Base-by-base conservation (phyloP, 2,329 filamentous ascomycete genomes). In the Claviceps fusiformis region DNA sequence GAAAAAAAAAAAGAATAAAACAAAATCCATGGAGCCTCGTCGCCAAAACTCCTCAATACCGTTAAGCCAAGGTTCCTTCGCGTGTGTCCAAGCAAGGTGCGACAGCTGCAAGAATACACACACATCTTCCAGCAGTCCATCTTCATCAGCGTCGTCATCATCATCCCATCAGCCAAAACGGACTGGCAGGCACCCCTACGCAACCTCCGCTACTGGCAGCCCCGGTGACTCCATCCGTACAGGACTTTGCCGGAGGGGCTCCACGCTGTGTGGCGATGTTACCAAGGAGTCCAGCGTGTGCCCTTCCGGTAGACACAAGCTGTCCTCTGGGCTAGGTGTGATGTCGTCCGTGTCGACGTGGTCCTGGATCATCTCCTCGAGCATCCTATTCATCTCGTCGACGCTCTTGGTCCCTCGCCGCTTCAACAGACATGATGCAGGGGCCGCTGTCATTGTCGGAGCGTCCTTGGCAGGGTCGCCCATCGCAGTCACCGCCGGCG, bases 311-410 rank as follows among this genome's bases (percentile, higher is more conserved):
- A 86, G 66, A 51, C 82, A 79, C 52, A 89, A 78, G 63, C 83
- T 89, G 45, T 85, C 86, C 57, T 84, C 76, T 53, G 73, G 72
- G 53, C 83, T 78, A 63, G 86, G 82, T 35, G 88, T 75, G 27
- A 89, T 72, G 54, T 88, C 82, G 27, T 87, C 88, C 53, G 77
- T 82, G 62, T 93, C 87, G 54, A 95, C 86, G 56, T 87, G 83
- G 65, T 92, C 87, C 65, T 91, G 87, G 57, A 96, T 93, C 92
- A 97, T 96, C 71, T 95, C 89, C 64, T 97, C 92, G 31, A 96
- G 79, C 73, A 96, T 90, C 63, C 84, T 82, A 61, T 88, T 95
- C 83, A 96, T 91, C 70, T 95, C 91, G 62, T 95, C 90, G 39
- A 93, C 86, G 61, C 87, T 89, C 73, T 79, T 82, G 13, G 75